These are phyloP conservation scores for Arthrobotrys megalospora DNA, from an alignment of 2,329 filamentous ascomycete species.

Conservation along the genomic window DNA sequence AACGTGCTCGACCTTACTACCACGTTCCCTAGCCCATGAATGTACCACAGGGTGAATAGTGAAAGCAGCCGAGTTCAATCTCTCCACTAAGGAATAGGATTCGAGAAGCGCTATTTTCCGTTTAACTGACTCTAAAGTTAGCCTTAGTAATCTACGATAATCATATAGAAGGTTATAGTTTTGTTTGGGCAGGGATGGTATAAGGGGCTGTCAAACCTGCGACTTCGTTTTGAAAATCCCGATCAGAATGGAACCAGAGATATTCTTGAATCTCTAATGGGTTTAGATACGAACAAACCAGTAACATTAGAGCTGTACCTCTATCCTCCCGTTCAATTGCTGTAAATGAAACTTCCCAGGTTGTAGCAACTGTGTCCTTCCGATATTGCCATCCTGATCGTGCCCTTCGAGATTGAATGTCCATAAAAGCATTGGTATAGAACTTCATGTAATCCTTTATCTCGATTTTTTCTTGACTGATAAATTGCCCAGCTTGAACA, in stretches of 20 bases:
- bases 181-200: background rate
- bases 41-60: constrained; percentile 59
- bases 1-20: background rate
- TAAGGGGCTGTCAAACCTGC: constrained; percentile 10
- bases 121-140: constrained; percentile 29
- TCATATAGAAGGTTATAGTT: too few species aligned
- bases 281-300: constrained; percentile 61
- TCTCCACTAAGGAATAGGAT: constrained; percentile 56
- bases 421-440: constrained; percentile 49
- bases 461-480: constrained; percentile 30
- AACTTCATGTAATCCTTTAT: constrained; percentile 48
- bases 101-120: constrained; percentile 30
- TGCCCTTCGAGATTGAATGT: constrained; percentile 27
- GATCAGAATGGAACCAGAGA: constrained; percentile 33
- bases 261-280: constrained; percentile 58
- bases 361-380: constrained; percentile 44
- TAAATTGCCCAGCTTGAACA: constrained; percentile 36
- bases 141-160: background rate
- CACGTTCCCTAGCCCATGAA: constrained; percentile 54
- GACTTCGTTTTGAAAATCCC: constrained; percentile 1
- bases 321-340: constrained; percentile 50
- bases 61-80: constrained; percentile 19
- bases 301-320: constrained; percentile 53
- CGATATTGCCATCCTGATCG: constrained; percentile 31
- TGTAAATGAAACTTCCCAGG: constrained; percentile 60